A percentile compares a stretch with the other conserved stretches of the same genome.
phyloP scores from a whole-genome alignment of 306 rosid species.

The Lupinus albus region DNA sequence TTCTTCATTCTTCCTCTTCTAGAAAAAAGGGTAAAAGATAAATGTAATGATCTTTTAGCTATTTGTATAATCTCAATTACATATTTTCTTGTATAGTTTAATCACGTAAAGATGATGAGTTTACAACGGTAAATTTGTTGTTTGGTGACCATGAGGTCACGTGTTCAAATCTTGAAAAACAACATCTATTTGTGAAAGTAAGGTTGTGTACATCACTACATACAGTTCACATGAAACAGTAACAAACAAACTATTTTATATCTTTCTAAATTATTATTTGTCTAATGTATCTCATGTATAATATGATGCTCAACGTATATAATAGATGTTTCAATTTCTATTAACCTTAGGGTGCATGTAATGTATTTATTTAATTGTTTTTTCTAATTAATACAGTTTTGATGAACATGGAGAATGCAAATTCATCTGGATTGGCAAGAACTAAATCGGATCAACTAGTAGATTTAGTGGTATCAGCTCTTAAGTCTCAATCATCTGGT shows the following conservation, averaged over 20 bases:
- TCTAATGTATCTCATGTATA: no score
- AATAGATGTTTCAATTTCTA: no score
- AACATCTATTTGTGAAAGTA: no score
- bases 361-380: neutral
- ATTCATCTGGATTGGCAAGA: slow-evolving; percentile 53
- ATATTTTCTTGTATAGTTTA: neutral
- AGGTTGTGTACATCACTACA: no score
- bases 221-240: no score
- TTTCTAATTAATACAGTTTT: neutral
- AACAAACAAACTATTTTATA: no score
- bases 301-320: no score
- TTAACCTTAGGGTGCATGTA: neutral
- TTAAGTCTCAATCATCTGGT: slow-evolving; percentile 51
- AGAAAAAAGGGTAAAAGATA: slow-evolving; percentile 13
- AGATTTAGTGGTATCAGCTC: slow-evolving; percentile 49
- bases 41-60: neutral
- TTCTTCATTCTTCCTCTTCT: neutral
- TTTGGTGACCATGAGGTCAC: no score
- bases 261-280: no score
- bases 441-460: slow-evolving; percentile 74
- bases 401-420: slow-evolving; percentile 61
- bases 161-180: no score
- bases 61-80: neutral
- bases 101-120: no score
- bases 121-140: no score